These are phyloP conservation scores for Colletotrichum lindemuthianum DNA, from an alignment of 2,329 filamentous ascomycete genomes.

Conservation along the genomic window DNA sequence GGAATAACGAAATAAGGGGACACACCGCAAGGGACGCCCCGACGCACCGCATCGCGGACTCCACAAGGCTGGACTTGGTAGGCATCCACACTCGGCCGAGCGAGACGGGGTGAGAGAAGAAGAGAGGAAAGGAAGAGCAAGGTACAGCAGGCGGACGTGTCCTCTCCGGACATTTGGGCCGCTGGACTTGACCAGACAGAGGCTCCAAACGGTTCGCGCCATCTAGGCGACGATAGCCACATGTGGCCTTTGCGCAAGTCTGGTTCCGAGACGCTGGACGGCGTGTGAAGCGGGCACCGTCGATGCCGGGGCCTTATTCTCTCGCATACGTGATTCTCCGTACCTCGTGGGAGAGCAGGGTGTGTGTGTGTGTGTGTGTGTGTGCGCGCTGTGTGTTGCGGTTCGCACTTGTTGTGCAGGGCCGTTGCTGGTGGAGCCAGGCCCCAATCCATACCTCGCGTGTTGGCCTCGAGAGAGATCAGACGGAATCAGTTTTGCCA, in stretches of 20 bases:
- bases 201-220: slow-evolving; percentile 1
- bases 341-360: background rate
- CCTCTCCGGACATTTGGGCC: slow-evolving; percentile 14
- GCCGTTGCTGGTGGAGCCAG: slow-evolving; percentile 14
- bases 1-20: slow-evolving; percentile 13
- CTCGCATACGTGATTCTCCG: slow-evolving; percentile 13
- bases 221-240: slow-evolving; percentile 17
- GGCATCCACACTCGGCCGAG: slow-evolving; percentile 17
- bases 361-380: too few species aligned
- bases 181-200: background rate
- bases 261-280: slow-evolving; percentile 1
- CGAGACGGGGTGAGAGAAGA: background rate
- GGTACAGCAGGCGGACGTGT: background rate
- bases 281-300: slow-evolving; percentile 23
- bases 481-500: slow-evolving; percentile 26
- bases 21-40: slow-evolving; percentile 25
- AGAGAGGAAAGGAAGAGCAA: too few species aligned
- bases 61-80: slow-evolving; percentile 29
- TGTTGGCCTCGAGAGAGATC: slow-evolving; percentile 6
- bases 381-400: background rate
- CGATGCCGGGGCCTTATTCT: slow-evolving; percentile 22
- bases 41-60: slow-evolving; percentile 2
- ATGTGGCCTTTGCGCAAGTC: slow-evolving; percentile 1
- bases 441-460: slow-evolving; percentile 8
- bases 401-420: slow-evolving; percentile 3